phyloP scores from a whole-genome alignment of 2,329 filamentous ascomycete species.

The Akanthomyces lecanii region DNA sequence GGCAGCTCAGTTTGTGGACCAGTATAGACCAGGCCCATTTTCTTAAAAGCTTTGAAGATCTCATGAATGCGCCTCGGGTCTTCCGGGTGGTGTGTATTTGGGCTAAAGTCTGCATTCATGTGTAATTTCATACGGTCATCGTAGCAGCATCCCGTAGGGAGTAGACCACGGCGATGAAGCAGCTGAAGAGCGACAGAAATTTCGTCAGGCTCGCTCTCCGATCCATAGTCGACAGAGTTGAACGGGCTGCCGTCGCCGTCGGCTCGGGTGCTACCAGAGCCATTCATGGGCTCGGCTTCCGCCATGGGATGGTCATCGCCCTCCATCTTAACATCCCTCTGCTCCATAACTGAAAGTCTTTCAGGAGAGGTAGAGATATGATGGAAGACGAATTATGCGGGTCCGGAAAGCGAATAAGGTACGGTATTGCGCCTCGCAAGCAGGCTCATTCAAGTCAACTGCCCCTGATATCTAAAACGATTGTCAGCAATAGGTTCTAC shows the following conservation, averaged over 20 bases:
- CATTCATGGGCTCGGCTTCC: conserved; percentile 18
- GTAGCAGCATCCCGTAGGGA: conserved; percentile 78
- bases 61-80: conserved; percentile 88
- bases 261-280: conserved; percentile 9
- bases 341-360: neutral
- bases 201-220: conserved; percentile 31
- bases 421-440: neutral
- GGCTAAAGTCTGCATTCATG: conserved; percentile 73
- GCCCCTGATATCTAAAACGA: neutral
- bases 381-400: neutral
- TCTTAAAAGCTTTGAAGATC: conserved; percentile 86
- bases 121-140: conserved; percentile 96
- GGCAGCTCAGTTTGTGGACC: conserved; percentile 53
- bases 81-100: conserved; percentile 82
- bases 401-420: neutral
- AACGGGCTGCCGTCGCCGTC: conserved; percentile 26
- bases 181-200: conserved; percentile 36
- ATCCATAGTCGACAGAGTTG: conserved; percentile 31
- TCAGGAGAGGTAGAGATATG: neutral
- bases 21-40: conserved; percentile 69
- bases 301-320: conserved; percentile 17
- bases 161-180: conserved; percentile 42
- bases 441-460: neutral
- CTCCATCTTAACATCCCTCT: conserved; percentile 16
- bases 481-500: neutral